These are phyloP conservation scores for Asclepias syriaca DNA, from an alignment of 257 asterid genomes.

Conservation along the genomic window DNA sequence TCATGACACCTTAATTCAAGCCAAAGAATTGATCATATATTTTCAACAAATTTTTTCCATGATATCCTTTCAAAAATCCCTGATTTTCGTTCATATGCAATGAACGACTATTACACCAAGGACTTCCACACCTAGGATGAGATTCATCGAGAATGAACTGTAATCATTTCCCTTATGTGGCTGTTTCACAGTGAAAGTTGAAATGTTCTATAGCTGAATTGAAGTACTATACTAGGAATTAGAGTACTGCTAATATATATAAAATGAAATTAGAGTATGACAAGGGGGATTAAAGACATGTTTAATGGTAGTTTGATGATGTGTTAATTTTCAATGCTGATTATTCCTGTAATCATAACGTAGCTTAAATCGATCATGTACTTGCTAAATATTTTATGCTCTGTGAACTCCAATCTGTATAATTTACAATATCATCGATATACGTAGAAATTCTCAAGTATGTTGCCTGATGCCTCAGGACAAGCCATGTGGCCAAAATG, in stretches of 20 bases:
- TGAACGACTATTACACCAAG: not conserved
- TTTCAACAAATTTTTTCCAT: not conserved
- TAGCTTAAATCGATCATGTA: not conserved
- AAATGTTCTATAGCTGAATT: not conserved
- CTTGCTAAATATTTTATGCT: not conserved
- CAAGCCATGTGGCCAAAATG: conserved; percentile 56
- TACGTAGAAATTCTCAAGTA: not conserved
- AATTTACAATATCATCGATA: not conserved
- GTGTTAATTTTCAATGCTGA: not conserved
- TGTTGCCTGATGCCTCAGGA: conserved; percentile 33
- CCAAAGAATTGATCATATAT: not conserved
- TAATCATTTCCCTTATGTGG: not conserved
- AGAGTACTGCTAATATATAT: not conserved
- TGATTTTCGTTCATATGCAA: not conserved
- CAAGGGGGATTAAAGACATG: not conserved
- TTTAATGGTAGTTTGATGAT: not conserved
- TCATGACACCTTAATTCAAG: not conserved
- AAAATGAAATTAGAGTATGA: not conserved
- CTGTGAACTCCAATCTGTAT: not conserved
- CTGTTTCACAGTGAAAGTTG: not conserved
- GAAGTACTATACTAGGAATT: no score
- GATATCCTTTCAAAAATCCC: not conserved
- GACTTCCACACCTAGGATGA: not conserved
- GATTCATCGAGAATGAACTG: not conserved
- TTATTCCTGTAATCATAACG: no score